Evolutionary conservation across 2,329 filamentous ascomycete species (phyloP), one percentile per base, ranked within the genome.

Genomic region (Hymenoscyphus occultus): DNA sequence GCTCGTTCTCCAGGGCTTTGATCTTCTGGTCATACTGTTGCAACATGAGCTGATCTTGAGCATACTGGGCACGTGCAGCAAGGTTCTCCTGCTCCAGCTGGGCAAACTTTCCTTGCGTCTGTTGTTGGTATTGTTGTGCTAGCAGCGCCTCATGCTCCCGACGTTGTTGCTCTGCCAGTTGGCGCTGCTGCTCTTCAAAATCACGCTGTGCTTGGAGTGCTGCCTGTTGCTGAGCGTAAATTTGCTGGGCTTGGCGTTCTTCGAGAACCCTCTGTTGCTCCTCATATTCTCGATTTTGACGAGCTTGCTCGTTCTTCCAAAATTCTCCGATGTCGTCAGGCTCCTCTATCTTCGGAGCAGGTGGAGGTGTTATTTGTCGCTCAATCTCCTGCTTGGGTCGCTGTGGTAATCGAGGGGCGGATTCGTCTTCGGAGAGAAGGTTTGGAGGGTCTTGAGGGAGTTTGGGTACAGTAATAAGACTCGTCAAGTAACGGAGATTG

Each of bases 301-400:
- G 86, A 70, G 90, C 90, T 67, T 97, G 86, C 77, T 98, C 93
- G 71, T 87, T 91, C 79, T 96, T 96, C 95, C 95, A 99, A 78
- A 99, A 99, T 73, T 99, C 95, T 61, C 92, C 92, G 75, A 99
- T 98, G 59, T 96, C 92, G 74, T 95, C 93, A 0, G 94, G 94
- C 73, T 97, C 95, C 3, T 93, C 88, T 0, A 86, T 80, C 71
- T 88, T 88, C 6, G 87, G 84, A 59, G 84, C 82, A 10, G 86
- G 86, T 1, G 90, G 86, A 7, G 92, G 90, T 0, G 89, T 88
- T 1, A 91, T 88, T 63, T 85, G 80, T 76, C 79, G 83, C 80
- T 83, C 90, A 72, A 85, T 91, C 79, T 83, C 93, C 82, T 82
- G 90, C 80, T 84, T 97, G 77, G 82, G 95, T 66, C 95, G 85